Evolutionary conservation across 768 basidiomycete species (phyloP).

Genomic region (Mycena pura): DNA sequence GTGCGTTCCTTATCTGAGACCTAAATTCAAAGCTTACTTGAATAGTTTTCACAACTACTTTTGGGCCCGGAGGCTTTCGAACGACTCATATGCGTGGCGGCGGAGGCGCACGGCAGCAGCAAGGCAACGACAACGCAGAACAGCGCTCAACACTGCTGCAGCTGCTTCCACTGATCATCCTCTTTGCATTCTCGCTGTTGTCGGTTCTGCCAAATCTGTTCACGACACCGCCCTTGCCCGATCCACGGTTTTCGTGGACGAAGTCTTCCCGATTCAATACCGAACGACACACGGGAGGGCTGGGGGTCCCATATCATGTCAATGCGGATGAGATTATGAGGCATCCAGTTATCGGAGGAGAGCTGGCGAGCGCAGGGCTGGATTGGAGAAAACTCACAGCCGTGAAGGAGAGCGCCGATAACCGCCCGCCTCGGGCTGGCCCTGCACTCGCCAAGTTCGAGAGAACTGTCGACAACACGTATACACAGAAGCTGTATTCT

Average conservation of each 20-base stretch:
- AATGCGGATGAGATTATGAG: conserved; percentile 75
- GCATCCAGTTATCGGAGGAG: conserved; percentile 80
- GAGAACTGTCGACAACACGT: conserved; percentile 73
- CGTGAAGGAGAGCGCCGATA: conserved; percentile 32
- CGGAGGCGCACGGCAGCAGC: conserved; percentile 35
- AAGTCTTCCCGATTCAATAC: conserved; percentile 65
- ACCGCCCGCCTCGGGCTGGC: conserved; percentile 35
- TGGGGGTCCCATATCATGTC: conserved; percentile 86
- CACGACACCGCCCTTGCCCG: conserved; percentile 67
- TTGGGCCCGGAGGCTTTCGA: conserved; percentile 85
- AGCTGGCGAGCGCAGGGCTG: conserved; percentile 60
- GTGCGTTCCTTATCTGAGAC: conserved; percentile 36
- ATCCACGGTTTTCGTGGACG: conserved; percentile 81
- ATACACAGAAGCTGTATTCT: conserved; percentile 70
- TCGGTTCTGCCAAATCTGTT: conserved; percentile 83
- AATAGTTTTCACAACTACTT: conserved; percentile 77
- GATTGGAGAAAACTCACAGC: conserved; percentile 44
- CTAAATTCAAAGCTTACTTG: conserved; percentile 3
- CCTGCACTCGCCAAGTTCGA: conserved; percentile 71
- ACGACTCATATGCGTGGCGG: conserved; percentile 64
- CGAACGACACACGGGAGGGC: conserved; percentile 71
- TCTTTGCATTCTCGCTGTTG: conserved; percentile 85
- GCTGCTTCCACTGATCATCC: conserved; percentile 81
- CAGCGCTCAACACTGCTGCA: conserved; percentile 74
- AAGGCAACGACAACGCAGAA: conserved; percentile 47